Conservation (phyloP, 345 rosid genomes). For the Populus pruinosa region DNA sequence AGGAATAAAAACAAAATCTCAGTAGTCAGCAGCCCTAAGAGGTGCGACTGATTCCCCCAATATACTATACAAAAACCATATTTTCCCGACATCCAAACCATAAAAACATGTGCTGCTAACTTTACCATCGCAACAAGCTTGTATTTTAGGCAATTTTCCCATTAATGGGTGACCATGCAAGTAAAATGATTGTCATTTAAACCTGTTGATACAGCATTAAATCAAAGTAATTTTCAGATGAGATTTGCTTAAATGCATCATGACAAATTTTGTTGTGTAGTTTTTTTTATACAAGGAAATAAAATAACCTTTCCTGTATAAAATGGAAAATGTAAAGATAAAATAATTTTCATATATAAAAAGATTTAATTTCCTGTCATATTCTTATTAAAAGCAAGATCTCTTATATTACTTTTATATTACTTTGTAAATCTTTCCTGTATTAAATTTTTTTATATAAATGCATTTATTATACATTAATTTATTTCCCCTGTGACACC, state of each 20-base stretch:
- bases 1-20: slow-evolving; percentile 13
- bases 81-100: slow-evolving; percentile 14
- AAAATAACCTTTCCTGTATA: too few species aligned
- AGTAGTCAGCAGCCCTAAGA: slow-evolving; percentile 22
- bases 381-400: too few species aligned
- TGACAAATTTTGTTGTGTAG: too few species aligned
- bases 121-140: neutral
- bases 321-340: too few species aligned
- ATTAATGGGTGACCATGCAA: neutral
- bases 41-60: slow-evolving; percentile 20
- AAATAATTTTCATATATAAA: too few species aligned
- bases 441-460: too few species aligned
- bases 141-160: neutral
- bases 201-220: neutral
- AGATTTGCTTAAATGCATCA: neutral
- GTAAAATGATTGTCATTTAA: neutral
- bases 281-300: too few species aligned
- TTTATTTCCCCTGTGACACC: too few species aligned
- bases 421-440: too few species aligned
- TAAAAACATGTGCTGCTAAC: slow-evolving; percentile 1
- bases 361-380: too few species aligned
- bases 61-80: slow-evolving; percentile 22
- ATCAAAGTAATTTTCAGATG: neutral
- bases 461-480: too few species aligned
- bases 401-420: too few species aligned